These are phyloP conservation scores for Xylaria curta DNA, from an alignment of 495 filamentous ascomycete genomes.

Conservation along the genomic window DNA sequence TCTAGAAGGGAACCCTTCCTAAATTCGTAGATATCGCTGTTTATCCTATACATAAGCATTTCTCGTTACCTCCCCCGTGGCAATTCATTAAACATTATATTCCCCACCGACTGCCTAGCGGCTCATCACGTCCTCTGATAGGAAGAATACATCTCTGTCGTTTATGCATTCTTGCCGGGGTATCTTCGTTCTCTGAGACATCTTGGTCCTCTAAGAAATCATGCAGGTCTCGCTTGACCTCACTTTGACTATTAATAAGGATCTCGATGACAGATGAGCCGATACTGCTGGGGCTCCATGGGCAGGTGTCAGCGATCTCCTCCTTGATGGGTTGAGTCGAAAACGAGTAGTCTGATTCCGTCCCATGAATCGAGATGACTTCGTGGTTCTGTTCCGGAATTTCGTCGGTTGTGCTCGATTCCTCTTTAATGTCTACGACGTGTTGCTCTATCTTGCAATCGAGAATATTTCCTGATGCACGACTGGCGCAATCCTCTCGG, in stretches of 20 bases:
- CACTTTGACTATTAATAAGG: background rate
- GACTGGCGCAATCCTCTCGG: constrained; percentile 10
- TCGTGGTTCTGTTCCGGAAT: background rate
- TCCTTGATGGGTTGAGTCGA: constrained; percentile 1
- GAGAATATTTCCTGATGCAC: background rate
- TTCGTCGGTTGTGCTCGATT: background rate
- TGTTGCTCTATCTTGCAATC: background rate
- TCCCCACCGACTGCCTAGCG: background rate
- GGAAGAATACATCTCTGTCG: background rate
- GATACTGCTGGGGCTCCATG: constrained; percentile 11
- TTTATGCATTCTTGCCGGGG: background rate
- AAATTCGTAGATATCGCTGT: background rate
- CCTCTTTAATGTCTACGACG: constrained; percentile 6
- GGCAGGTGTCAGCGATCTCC: background rate
- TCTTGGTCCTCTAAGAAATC: background rate
- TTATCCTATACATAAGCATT: no score
- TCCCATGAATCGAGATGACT: constrained; percentile 20
- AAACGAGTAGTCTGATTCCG: constrained; percentile 14
- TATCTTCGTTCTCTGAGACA: background rate
- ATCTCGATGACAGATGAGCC: constrained; percentile 5
- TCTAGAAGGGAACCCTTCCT: background rate
- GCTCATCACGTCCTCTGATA: background rate
- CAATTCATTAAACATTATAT: background rate
- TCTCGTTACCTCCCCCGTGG: background rate
- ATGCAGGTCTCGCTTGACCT: constrained; percentile 12